A percentile compares a stretch with the other conserved stretches of the same genome.
Conservation (phyloP, 805 yeast genomes). For the Candida adriatica region DNA sequence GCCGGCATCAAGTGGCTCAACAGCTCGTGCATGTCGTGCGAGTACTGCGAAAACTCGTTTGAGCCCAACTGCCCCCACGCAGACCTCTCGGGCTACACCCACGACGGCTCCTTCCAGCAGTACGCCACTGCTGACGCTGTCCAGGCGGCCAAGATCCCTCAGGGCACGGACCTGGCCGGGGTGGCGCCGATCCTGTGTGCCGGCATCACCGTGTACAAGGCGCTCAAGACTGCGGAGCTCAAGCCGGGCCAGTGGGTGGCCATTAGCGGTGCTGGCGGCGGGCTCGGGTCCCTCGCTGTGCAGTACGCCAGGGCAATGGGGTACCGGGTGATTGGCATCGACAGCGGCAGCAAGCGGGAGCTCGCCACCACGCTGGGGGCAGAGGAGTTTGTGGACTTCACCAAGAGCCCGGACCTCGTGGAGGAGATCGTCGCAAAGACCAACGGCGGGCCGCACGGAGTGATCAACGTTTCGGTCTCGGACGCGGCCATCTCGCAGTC, state of each 20-base stretch:
- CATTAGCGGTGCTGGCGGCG: slow-evolving; percentile 71
- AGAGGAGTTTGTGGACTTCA: slow-evolving; percentile 54
- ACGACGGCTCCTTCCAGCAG: slow-evolving; percentile 87
- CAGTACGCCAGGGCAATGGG: slow-evolving; percentile 76
- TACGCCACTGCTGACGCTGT: slow-evolving; percentile 83
- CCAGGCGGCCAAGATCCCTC: slow-evolving; percentile 75
- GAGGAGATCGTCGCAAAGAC: slow-evolving; percentile 47
- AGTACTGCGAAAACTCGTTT: slow-evolving; percentile 42
- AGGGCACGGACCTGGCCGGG: slow-evolving; percentile 64
- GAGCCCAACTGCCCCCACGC: slow-evolving; percentile 65
- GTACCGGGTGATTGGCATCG: slow-evolving; percentile 58
- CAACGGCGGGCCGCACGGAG: slow-evolving; percentile 69
- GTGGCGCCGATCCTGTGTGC: slow-evolving; percentile 84
- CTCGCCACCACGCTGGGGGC: slow-evolving; percentile 43
- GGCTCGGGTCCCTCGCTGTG: slow-evolving; percentile 64
- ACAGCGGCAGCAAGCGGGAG: slow-evolving; percentile 51
- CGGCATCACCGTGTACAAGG: slow-evolving; percentile 88
- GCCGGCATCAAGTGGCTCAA: slow-evolving; percentile 64
- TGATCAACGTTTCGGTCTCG: slow-evolving; percentile 63
- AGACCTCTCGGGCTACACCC: slow-evolving; percentile 75
- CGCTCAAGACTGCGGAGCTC: slow-evolving; percentile 68
- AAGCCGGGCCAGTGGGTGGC: slow-evolving; percentile 68
- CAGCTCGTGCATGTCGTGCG: slow-evolving; percentile 56
- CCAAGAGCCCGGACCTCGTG: slow-evolving; percentile 44
- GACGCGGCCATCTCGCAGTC: slow-evolving; percentile 58